Evolutionary conservation across 352 stramenopile species (phyloP), one percentile per base, ranked within the genome.

Genomic region (Globisporangium solare): DNA sequence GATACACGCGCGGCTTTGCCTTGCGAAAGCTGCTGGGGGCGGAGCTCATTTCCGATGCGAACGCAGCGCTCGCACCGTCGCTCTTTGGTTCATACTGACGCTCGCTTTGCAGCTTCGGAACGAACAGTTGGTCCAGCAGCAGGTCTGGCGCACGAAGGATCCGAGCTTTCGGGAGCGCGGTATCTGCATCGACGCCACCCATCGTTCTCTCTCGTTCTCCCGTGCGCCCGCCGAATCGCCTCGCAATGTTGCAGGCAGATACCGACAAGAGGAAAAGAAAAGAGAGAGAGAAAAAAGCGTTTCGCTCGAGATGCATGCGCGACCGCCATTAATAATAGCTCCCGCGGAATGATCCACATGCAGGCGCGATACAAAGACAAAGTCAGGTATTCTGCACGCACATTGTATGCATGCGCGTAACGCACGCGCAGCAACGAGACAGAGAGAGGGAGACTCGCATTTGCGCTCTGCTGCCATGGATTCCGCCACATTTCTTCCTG

Each of bases 11-110:
- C 27, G 80, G 77, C 24, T 79, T 86, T 12, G 70, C 64, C 47
- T 76, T 68, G 24, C 68, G 65, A 51, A 90, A 90, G 60, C 69
- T 74, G 43, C 80, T 87, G n/a, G 72, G 76, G 5, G 88, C 61
- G 14, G 77, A 82, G 51, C 74, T 78, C 56, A 71, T 63, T 11
- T 63, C 63, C 0, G 76, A 72, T 0, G 69, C 54, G 52, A 69
- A 77, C 10, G 13, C 57, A 35, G 27, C 27, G 31, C 35, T 18
- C n/a, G 32, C 14, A 1, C 47, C n/a, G 27, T 63, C 21, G 2
- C 40, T 51, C 15, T 51, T 58, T 21, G 17, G 12, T 10, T 22
- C 35, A 32, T 18, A 21, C 27, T 35, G 27, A n/a, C 12, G 8
- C 10, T 37, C 22, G 10, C 24, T 53, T 20, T 57, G 21, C 15